phyloP scores from a whole-genome alignment of 208 protist genomes.

The Leishmania martiniquensis region DNA sequence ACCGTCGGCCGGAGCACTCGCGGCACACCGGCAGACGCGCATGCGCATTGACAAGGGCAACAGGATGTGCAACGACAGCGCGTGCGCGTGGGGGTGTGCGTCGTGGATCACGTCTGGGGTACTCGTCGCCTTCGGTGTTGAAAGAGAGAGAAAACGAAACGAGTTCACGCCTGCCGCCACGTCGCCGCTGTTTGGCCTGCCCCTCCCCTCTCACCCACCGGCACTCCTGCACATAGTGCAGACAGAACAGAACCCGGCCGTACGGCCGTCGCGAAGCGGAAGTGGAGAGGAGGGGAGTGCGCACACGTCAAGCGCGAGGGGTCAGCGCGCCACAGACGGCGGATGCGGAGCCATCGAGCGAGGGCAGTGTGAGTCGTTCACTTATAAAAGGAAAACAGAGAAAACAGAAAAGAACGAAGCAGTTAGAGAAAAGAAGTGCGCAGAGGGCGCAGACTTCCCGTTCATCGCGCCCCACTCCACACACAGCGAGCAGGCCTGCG shows the following conservation, averaged over 20 bases:
- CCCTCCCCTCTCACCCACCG: not conserved
- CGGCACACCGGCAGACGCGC: not conserved
- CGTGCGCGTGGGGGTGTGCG: not conserved
- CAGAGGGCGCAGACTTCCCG: no score
- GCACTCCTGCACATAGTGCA: not conserved
- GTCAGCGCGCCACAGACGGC: not conserved
- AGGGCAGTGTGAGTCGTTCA: not conserved
- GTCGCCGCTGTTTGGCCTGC: not conserved
- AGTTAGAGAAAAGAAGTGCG: no score
- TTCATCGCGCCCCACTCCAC: not conserved
- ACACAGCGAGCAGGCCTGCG: not conserved
- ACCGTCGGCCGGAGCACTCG: not conserved
- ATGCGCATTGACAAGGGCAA: not conserved
- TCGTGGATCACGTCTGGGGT: not conserved
- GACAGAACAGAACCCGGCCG: not conserved
- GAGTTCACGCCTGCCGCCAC: not conserved
- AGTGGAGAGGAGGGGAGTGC: not conserved
- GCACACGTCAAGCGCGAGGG: not conserved
- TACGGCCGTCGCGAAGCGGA: not conserved
- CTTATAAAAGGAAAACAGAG: not conserved
- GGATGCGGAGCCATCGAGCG: not conserved
- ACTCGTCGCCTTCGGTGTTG: not conserved
- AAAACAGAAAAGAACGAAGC: not conserved
- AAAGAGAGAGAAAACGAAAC: not conserved
- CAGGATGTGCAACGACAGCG: not conserved